These are phyloP conservation scores for Aspergillus brasiliensis DNA, from an alignment of 2,329 filamentous ascomycete species.

Conservation along the genomic window DNA sequence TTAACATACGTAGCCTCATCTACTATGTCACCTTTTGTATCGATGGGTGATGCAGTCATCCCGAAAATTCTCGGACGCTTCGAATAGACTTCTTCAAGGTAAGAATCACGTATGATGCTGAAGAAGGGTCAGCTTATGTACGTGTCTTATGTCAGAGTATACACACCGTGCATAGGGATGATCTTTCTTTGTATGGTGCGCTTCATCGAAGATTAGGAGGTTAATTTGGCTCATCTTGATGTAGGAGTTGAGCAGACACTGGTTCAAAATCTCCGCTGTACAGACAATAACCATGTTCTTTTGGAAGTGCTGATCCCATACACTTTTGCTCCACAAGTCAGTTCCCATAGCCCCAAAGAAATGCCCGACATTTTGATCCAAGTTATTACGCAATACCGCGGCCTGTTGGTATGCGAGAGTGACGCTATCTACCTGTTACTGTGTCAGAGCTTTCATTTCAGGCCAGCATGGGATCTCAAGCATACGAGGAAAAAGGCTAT, in stretches of 20 bases:
- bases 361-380: conserved; percentile 72
- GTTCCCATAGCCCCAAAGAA: conserved; percentile 71
- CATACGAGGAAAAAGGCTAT: conserved; percentile 80
- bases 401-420: conserved; percentile 89
- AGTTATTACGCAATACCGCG: conserved; percentile 76
- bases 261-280: conserved; percentile 82
- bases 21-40: conserved; percentile 73
- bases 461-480: not conserved
- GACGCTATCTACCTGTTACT: conserved; percentile 72
- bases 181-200: conserved; percentile 92
- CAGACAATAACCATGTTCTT: conserved; percentile 85
- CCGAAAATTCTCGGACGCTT: conserved; percentile 79
- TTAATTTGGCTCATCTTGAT: conserved; percentile 82
- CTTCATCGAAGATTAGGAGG: conserved; percentile 91
- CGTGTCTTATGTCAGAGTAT: not conserved
- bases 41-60: conserved; percentile 95
- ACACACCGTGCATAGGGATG: conserved; percentile 76
- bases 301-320: conserved; percentile 61
- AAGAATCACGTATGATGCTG: conserved; percentile 84
- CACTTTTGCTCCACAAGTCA: conserved; percentile 61
- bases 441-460: conserved; percentile 16
- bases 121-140: conserved; percentile 11
- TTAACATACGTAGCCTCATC: conserved; percentile 60
- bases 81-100: conserved; percentile 54
- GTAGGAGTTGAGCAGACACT: conserved; percentile 77